These are phyloP conservation scores for Pezicula rhizophila DNA, from an alignment of 2,329 filamentous ascomycete species.

Conservation along the genomic window DNA sequence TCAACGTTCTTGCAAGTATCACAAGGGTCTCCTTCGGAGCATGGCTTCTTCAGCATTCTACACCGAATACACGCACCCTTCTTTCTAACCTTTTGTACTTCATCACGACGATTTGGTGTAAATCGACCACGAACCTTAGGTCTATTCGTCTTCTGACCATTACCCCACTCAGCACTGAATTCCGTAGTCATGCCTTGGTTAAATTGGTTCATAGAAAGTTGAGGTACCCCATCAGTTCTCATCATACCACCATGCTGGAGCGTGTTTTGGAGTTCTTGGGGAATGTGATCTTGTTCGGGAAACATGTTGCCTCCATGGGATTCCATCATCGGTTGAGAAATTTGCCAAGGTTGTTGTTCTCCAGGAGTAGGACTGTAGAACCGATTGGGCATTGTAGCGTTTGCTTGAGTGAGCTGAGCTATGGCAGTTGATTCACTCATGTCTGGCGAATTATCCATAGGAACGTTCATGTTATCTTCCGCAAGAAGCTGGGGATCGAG, in stretches of 20 bases:
- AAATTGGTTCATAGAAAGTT: slow-evolving; percentile 17
- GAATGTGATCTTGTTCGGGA: slow-evolving; percentile 12
- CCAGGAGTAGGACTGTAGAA: slow-evolving; percentile 10
- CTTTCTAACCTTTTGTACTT: slow-evolving; percentile 60
- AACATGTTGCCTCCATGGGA: slow-evolving; percentile 14
- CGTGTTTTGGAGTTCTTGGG: slow-evolving; percentile 6
- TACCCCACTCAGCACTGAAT: slow-evolving; percentile 27
- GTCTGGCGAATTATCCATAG: slow-evolving; percentile 6
- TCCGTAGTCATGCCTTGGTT: slow-evolving; percentile 19
- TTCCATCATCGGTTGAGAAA: slow-evolving; percentile 17
- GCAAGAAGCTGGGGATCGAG: slow-evolving; percentile 25
- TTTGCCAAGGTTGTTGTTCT: slow-evolving; percentile 19
- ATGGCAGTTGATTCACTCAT: slow-evolving; percentile 12
- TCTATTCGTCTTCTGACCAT: slow-evolving; percentile 21
- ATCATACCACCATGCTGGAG: not conserved
- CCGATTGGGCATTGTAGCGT: slow-evolving; percentile 15
- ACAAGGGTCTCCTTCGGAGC: slow-evolving; percentile 57
- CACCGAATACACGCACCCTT: slow-evolving; percentile 62
- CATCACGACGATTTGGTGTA: slow-evolving; percentile 50
- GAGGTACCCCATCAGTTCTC: slow-evolving; percentile 11
- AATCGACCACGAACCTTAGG: slow-evolving; percentile 52
- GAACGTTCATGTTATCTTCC: slow-evolving; percentile 14
- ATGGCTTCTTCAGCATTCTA: slow-evolving; percentile 60
- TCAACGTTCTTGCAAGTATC: slow-evolving; percentile 59
- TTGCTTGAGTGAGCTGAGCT: slow-evolving; percentile 18